Percentiles rank a stretch among this genome's conserved stretches.
Conservation (phyloP, 2,329 filamentous ascomycete genomes). For the Pseudohalonectria lignicola region DNA sequence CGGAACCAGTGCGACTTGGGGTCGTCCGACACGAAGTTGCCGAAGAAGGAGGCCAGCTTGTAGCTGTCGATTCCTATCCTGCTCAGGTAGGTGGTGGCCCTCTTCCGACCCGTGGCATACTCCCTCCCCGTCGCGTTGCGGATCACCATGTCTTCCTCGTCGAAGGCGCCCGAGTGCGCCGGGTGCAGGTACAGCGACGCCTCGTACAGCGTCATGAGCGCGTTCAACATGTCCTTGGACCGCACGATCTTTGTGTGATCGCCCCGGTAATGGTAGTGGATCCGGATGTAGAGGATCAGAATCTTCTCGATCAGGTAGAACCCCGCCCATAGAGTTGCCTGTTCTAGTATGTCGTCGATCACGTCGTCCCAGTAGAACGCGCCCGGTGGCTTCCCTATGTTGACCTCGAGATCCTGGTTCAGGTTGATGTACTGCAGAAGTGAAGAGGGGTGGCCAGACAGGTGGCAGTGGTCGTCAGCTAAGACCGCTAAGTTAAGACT, state of each 20-base stretch:
- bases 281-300: constrained; percentile 16
- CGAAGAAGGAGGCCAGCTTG: constrained; percentile 13
- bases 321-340: constrained; percentile 12
- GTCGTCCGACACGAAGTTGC: constrained; percentile 14
- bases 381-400: constrained; percentile 5
- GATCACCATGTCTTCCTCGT: constrained; percentile 13
- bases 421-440: constrained; percentile 9
- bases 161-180: constrained; percentile 9
- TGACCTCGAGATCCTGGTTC: constrained; percentile 8
- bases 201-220: constrained; percentile 15
- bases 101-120: constrained; percentile 10
- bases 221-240: constrained; percentile 16
- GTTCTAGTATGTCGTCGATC: constrained; percentile 10
- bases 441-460: no score
- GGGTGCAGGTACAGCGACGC: constrained; percentile 14
- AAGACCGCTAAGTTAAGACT: no score
- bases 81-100: constrained; percentile 13
- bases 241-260: constrained; percentile 9
- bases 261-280: constrained; percentile 17
- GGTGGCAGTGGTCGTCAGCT: no score
- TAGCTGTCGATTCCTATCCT: constrained; percentile 15
- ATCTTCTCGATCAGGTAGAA: constrained; percentile 17
- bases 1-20: constrained; percentile 14
- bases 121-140: constrained; percentile 14
- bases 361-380: constrained; percentile 6